phyloP scores from a whole-genome alignment of 2,329 filamentous ascomycete genomes.

The Monosporascus ibericus region DNA sequence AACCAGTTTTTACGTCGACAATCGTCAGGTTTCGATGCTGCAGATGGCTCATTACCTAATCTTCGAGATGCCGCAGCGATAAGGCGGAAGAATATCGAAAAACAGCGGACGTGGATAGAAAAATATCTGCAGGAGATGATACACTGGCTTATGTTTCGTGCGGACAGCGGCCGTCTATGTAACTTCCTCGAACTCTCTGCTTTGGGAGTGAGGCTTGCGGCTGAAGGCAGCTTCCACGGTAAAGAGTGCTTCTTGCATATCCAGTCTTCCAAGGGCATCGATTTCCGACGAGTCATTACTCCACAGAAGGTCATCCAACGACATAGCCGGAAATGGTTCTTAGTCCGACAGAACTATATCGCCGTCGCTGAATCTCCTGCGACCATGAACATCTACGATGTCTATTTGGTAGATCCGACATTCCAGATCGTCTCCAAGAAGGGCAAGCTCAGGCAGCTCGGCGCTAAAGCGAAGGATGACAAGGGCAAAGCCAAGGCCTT shows the following conservation, averaged over 20 bases:
- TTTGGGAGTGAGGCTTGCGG: constrained; percentile 84
- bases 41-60: constrained; percentile 35
- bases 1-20: constrained; percentile 48
- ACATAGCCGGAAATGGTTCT: constrained; percentile 92
- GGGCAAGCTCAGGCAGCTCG: constrained; percentile 45
- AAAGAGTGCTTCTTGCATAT: constrained; percentile 95
- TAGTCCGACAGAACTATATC: constrained; percentile 95
- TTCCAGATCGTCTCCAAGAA: constrained; percentile 78
- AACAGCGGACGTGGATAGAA: constrained; percentile 79
- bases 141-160: constrained; percentile 90
- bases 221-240: constrained; percentile 93
- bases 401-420: constrained; percentile 89
- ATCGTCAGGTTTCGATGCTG: constrained; percentile 43
- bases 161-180: constrained; percentile 91
- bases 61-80: constrained; percentile 47
- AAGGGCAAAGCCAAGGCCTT: constrained; percentile 34
- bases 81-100: constrained; percentile 65
- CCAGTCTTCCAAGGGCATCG: constrained; percentile 81
- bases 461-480: constrained; percentile 56
- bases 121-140: constrained; percentile 91
- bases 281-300: constrained; percentile 75
- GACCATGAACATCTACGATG: constrained; percentile 98
- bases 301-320: constrained; percentile 73
- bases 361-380: constrained; percentile 98
- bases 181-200: constrained; percentile 95